Base-by-base conservation (phyloP, 208 protist genomes). In the Vickermania spadyakhi region DNA sequence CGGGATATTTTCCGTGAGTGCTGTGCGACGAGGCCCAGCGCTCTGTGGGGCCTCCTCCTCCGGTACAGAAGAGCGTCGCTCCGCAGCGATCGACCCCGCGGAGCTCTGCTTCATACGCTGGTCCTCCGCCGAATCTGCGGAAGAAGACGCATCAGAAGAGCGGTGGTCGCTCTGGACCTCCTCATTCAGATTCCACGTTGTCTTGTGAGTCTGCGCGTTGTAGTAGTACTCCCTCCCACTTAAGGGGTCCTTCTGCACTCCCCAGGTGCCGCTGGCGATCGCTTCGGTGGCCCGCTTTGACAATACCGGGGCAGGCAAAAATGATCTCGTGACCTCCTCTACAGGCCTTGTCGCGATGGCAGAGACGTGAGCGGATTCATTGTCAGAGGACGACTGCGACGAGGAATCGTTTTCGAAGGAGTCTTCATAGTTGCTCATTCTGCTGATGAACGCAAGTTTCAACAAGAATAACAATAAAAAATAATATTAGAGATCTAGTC, bases 371-470 rank as follows among this genome's bases (percentile, higher is more conserved):
- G 36, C 36, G 11, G 36, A 18, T 18, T 7, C 36, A n/a, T 21
- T 56, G 52, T 22, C 52, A 5, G 58, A 62, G 3, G 42, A 53
- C 29, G 29, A 50, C 1, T 49, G 31, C 1, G 72, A 61, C 5
- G 65, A 74, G 0, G 81, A 72, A 27, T 62, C 68, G n/a, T 60
- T 51, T 29, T 86, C 79, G 66, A 92, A 92, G 0, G 75, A 81
- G 31, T 88, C 81, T 18, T 78, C 71, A 66, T 89, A 92, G n/a
- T 62, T 57, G 56, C 63, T 74, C 85, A 92, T 92, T n/a, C n/a
- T 13, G 45, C 18, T 22, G 31, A 3, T 62, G 41, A 42, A 11
- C 58, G 42, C 42, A 2, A 59, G 57, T 25, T 50, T 52, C 36
- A 18, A 23, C 51, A 3, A 29, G n/a, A n/a, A n/a, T n/a, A n/a